Percentiles rank a stretch among this genome's conserved stretches.
phyloP scores from a whole-genome alignment of 169 alveolate genomes.

The Cryptosporidium parvum region DNA sequence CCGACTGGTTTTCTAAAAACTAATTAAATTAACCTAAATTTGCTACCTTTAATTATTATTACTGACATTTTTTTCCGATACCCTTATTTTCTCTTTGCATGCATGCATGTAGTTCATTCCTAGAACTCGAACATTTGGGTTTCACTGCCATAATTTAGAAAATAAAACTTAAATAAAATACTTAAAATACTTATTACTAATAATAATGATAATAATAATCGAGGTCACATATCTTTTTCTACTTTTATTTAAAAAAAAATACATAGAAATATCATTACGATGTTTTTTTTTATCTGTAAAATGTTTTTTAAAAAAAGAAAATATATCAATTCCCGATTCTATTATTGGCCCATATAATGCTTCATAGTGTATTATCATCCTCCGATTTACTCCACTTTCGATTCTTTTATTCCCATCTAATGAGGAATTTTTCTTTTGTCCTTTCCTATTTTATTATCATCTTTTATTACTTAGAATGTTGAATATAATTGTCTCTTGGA shows the following conservation, averaged over 20 bases:
- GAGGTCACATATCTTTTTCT: not conserved
- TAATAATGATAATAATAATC: slow-evolving; percentile 6
- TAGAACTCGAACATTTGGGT: not conserved
- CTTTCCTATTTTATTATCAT: too few species aligned
- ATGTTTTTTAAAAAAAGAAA: not conserved
- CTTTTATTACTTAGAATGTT: not conserved
- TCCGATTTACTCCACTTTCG: too few species aligned
- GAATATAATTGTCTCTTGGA: slow-evolving; percentile 76
- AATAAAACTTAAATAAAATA: not conserved
- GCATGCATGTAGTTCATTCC: not conserved
- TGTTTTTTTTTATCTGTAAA: not conserved
- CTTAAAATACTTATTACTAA: slow-evolving; percentile 7
- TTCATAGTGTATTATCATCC: too few species aligned
- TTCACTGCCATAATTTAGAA: not conserved
- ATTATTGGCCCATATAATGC: too few species aligned
- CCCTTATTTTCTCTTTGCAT: not conserved
- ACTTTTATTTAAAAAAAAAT: not conserved
- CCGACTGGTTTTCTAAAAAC: slow-evolving; percentile 26
- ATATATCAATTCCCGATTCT: not conserved
- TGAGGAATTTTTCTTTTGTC: too few species aligned
- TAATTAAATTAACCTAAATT: not conserved
- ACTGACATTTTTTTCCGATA: not conserved
- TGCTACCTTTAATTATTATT: too few species aligned
- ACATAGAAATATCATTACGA: not conserved
- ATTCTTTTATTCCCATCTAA: too few species aligned